Evolutionary conservation across 495 filamentous ascomycete species (phyloP).

Genomic region (Penicillium fimorum): DNA sequence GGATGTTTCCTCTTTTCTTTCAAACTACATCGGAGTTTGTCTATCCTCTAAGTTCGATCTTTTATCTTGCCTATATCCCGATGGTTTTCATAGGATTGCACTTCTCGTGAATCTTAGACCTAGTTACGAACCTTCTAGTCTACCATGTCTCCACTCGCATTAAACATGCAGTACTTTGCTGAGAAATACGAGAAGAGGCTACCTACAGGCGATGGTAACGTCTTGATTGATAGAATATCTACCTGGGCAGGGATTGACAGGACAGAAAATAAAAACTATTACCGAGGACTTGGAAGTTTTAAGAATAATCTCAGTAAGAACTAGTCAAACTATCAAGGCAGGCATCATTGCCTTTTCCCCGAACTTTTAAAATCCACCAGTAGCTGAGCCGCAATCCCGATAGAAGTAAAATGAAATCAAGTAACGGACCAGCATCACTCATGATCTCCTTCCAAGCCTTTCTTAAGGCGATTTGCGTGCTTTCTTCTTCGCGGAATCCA

Average conservation of each 20-base stretch:
- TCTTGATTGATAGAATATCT: not conserved
- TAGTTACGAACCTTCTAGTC: too few species aligned
- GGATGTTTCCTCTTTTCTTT: too few species aligned
- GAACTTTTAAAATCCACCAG: not conserved
- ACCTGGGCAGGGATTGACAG: not conserved
- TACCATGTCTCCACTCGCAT: too few species aligned
- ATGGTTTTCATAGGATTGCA: too few species aligned
- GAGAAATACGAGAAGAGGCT: too few species aligned
- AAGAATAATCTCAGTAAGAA: not conserved
- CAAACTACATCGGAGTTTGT: too few species aligned
- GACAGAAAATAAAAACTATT: not conserved
- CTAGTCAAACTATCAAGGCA: not conserved
- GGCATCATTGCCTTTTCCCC: not conserved
- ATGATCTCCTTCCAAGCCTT: not conserved
- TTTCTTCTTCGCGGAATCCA: slow-evolving; percentile 2
- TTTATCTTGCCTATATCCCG: too few species aligned
- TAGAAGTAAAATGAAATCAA: not conserved
- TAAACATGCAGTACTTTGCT: too few species aligned
- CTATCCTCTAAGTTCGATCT: too few species aligned
- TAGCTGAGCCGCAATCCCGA: not conserved
- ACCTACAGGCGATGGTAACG: not conserved
- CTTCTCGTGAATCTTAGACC: too few species aligned
- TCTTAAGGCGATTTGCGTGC: slow-evolving; percentile 1
- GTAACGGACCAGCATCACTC: slow-evolving; percentile 1
- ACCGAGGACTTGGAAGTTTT: not conserved